phyloP scores from a whole-genome alignment of 2,329 filamentous ascomycete species.

The Colletotrichum sp. region DNA sequence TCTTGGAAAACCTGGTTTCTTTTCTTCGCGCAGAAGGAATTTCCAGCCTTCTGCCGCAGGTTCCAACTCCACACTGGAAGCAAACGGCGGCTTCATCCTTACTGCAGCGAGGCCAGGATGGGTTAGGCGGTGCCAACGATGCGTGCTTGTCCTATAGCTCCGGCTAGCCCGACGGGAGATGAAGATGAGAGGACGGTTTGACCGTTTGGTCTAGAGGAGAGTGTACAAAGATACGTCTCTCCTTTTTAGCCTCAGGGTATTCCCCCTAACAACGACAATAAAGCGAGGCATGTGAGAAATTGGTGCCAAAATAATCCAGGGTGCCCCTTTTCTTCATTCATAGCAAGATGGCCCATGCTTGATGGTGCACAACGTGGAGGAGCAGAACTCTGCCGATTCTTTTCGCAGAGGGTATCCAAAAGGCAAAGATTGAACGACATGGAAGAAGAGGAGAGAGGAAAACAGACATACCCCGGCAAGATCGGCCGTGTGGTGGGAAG shows the following conservation, averaged over 20 bases:
- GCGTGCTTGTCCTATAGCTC: not conserved
- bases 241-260: not conserved
- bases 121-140: not conserved
- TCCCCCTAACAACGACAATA: not conserved
- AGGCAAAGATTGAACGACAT: not conserved
- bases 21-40: not conserved
- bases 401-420: not conserved
- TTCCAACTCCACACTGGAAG: not conserved
- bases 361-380: not conserved
- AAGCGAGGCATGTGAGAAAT: not conserved
- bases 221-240: not conserved
- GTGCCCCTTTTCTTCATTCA: not conserved
- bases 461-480: not conserved
- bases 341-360: not conserved
- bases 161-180: not conserved
- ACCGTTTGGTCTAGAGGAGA: not conserved
- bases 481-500: not conserved
- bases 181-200: not conserved
- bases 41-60: slow-evolving; percentile 3
- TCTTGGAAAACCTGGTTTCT: not conserved
- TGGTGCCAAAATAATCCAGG: not conserved
- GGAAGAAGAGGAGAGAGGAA: not conserved
- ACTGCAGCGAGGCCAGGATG: not conserved
- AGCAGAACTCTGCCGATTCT: slow-evolving; percentile 3
- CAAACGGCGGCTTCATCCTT: slow-evolving; percentile 11